A percentile compares a stretch with the other conserved stretches of the same genome.
Conservation (phyloP, 768 basidiomycete species). For the Phylloporus sp. region DNA sequence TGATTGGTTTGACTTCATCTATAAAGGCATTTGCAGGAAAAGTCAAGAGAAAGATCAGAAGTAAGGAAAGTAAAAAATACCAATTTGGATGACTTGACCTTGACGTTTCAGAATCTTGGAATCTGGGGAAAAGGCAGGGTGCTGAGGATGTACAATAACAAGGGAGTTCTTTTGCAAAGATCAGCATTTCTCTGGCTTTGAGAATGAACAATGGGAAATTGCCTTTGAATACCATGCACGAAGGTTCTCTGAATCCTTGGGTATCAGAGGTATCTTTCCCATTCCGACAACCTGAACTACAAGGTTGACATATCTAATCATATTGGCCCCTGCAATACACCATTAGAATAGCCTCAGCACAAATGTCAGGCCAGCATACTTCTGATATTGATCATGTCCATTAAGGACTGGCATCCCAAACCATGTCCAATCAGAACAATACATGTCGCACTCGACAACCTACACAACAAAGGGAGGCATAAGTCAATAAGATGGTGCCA, state of each 20-base stretch:
- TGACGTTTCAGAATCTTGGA: slow-evolving; percentile 51
- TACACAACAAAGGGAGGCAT: slow-evolving; percentile 25
- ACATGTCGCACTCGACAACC: slow-evolving; percentile 65
- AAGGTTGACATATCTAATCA: slow-evolving; percentile 60
- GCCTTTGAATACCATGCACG: slow-evolving; percentile 73
- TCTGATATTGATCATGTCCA: slow-evolving; percentile 67
- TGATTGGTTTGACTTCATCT: slow-evolving; percentile 73
- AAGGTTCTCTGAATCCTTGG: slow-evolving; percentile 51
- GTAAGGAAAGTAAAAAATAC: slow-evolving; percentile 36
- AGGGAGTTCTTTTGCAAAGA: slow-evolving; percentile 58
- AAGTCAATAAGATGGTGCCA: neutral
- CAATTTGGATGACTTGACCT: slow-evolving; percentile 57
- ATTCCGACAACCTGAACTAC: slow-evolving; percentile 78
- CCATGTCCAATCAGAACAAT: slow-evolving; percentile 88
- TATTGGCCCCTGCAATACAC: slow-evolving; percentile 37
- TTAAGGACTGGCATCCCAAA: slow-evolving; percentile 69
- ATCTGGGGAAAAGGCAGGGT: slow-evolving; percentile 43
- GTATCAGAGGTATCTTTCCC: slow-evolving; percentile 48
- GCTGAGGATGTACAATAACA: slow-evolving; percentile 61
- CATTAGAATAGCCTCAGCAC: neutral
- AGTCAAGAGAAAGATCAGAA: neutral
- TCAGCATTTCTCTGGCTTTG: slow-evolving; percentile 4
- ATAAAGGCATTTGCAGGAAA: neutral
- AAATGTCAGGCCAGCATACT: slow-evolving; percentile 40
- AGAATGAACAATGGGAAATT: slow-evolving; percentile 10